A percentile compares a stretch with the other conserved stretches of the same genome.
Evolutionary conservation across 1,284 basidiomycete species (phyloP).

Genomic region (Paramarasmius palmivorus): DNA sequence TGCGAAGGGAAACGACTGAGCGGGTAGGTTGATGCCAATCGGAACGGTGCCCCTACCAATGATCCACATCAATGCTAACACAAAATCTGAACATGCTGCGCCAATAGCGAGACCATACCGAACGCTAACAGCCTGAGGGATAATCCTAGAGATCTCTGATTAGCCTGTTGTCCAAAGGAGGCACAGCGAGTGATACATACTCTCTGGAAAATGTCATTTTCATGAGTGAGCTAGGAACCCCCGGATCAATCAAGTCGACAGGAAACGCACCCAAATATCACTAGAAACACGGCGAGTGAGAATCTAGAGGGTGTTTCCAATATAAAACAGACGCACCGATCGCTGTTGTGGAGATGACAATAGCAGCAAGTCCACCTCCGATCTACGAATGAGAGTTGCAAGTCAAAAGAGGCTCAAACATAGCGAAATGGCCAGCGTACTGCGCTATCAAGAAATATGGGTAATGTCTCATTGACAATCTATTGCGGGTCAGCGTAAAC

Average conservation of each 20-base stretch:
- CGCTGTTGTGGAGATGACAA: slow-evolving; percentile 57
- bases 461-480: slow-evolving; percentile 18
- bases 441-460: slow-evolving; percentile 18
- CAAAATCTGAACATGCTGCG: slow-evolving; percentile 82
- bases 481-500: background rate
- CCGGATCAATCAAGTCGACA: background rate
- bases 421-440: slow-evolving; percentile 3
- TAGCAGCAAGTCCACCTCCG: slow-evolving; percentile 17
- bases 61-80: slow-evolving; percentile 78
- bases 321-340: slow-evolving; percentile 55
- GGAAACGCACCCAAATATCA: slow-evolving; percentile 75
- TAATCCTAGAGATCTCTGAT: slow-evolving; percentile 56
- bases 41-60: slow-evolving; percentile 50
- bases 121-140: slow-evolving; percentile 86
- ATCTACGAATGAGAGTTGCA: slow-evolving; percentile 6
- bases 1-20: slow-evolving; percentile 23
- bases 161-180: background rate
- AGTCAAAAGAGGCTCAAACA: background rate
- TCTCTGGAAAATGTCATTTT: background rate
- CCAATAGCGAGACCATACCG: slow-evolving; percentile 91
- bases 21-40: background rate
- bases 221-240: background rate
- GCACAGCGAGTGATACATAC: background rate
- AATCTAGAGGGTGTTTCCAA: slow-evolving; percentile 1
- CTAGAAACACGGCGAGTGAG: slow-evolving; percentile 30